phyloP scores from a whole-genome alignment of 164 flowering plant species.

The Taxillus chinensis region DNA sequence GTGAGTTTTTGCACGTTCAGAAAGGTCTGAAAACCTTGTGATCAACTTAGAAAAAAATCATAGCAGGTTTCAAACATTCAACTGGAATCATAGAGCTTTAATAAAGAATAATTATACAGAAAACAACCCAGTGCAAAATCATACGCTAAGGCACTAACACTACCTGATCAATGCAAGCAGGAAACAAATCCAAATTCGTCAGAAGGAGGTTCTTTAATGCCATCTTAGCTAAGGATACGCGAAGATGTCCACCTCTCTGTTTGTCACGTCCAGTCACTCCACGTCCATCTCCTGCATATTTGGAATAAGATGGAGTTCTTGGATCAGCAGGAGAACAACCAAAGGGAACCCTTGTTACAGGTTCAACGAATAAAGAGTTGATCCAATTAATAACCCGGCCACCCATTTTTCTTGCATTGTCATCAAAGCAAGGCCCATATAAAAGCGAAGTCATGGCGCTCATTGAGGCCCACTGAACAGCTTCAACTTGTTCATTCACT shows the following conservation, averaged over 20 bases:
- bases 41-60: too few species aligned
- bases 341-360: conserved; percentile 82
- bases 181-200: conserved; percentile 93
- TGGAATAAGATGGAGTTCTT: conserved; percentile 92
- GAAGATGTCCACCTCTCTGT: conserved; percentile 71
- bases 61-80: too few species aligned
- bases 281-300: conserved; percentile 65
- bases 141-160: background rate
- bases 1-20: too few species aligned
- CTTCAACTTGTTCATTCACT: conserved; percentile 85
- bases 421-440: conserved; percentile 98
- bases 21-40: too few species aligned
- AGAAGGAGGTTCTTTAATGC: conserved; percentile 93
- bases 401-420: conserved; percentile 95
- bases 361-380: conserved; percentile 82
- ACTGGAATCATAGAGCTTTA: too few species aligned
- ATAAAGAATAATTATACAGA: background rate
- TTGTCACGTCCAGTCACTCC: conserved; percentile 72
- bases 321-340: conserved; percentile 99
- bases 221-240: conserved; percentile 75
- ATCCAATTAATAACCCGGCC: conserved; percentile 95
- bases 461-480: conserved; percentile 97
- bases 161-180: conserved; percentile 99
- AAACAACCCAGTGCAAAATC: background rate
- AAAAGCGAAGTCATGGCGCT: conserved; percentile 94